Evolutionary conservation across 208 protist genomes (phyloP), one percentile per base, ranked within the genome.

Genomic region (Trypanosoma lewisi): DNA sequence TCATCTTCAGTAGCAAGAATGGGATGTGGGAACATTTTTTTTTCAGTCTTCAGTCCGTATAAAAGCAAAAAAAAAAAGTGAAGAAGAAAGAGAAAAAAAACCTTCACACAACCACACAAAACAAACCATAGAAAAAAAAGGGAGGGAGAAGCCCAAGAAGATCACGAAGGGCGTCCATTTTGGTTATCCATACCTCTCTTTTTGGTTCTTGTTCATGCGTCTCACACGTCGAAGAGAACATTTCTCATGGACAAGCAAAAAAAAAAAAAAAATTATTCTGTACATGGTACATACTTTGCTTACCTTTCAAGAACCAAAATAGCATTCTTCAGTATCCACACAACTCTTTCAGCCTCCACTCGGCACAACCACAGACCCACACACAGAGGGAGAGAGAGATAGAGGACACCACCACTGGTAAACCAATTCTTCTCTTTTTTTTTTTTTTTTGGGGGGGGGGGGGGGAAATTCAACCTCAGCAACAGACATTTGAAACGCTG

Each of bases 1-100:
- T 95, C 89, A 74, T 95, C 86, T 67, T 93, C 82, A 3, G 83
- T 83, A n/a, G 89, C 86, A 41, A 95, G 73, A 61, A 95, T 87
- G 25, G 89, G 89, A 67, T 95, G 89, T 16, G 86, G 80, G 19
- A 93, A 62, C 79, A 91, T 93, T 60, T 25, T 27, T 16, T 23
- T 31, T 16, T 34, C 28, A 39, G 23, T 16, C 30, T 27, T 1
- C 42, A 37, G 39, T 23, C 16, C 9, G 9, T 4, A 52, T 14
- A 52, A 5, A 52, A 52, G 1, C 6, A 14, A 52, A 28, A 52
- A 52, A 52, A 8, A 28, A 52, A 45, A 6, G 11, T 33, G 27
- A 8, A 12, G 6, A 33, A 52, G 31, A 28, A 33, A 9, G 31
- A 31, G 2, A 31, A 16, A 6, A 21, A 39, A 45, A 49, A 31